Conservation (phyloP, 768 basidiomycete genomes). For the Xerocomellus amylosporus region DNA sequence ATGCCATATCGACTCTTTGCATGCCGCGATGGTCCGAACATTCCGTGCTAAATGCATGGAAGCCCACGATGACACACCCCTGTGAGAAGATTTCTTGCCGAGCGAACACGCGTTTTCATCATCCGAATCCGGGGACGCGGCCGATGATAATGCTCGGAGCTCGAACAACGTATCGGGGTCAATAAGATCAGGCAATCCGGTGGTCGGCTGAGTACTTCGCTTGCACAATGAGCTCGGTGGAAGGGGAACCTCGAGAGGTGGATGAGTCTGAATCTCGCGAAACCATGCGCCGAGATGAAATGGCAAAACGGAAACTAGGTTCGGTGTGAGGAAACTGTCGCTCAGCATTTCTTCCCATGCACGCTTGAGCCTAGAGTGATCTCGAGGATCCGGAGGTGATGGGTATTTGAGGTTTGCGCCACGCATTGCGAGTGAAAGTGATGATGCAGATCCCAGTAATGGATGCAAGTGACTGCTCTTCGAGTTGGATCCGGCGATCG, state of each 20-base stretch:
- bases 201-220: constrained; percentile 15
- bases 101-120: constrained; percentile 21
- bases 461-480: constrained; percentile 13
- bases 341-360: constrained; percentile 71
- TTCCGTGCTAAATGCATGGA: constrained; percentile 64
- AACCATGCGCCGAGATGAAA: constrained; percentile 65
- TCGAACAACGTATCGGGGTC: constrained; percentile 32
- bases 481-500: constrained; percentile 11
- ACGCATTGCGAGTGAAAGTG: constrained; percentile 22
- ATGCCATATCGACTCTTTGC: constrained; percentile 68
- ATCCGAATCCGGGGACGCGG: constrained; percentile 25
- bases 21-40: constrained; percentile 54
- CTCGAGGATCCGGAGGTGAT: constrained; percentile 46
- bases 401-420: constrained; percentile 5
- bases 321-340: constrained; percentile 52
- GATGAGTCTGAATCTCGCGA: constrained; percentile 47
- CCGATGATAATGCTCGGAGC: constrained; percentile 28
- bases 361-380: constrained; percentile 57
- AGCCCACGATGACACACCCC: constrained; percentile 43
- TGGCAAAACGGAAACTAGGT: constrained; percentile 57
- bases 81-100: constrained; percentile 21
- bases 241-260: constrained; percentile 49
- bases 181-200: constrained; percentile 22
- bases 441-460: constrained; percentile 15
- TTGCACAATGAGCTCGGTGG: constrained; percentile 47